A percentile compares a stretch with the other conserved stretches of the same genome.
These are phyloP conservation scores for Hypoxylon rubiginosum DNA, from an alignment of 2,329 filamentous ascomycete species.

Conservation along the genomic window DNA sequence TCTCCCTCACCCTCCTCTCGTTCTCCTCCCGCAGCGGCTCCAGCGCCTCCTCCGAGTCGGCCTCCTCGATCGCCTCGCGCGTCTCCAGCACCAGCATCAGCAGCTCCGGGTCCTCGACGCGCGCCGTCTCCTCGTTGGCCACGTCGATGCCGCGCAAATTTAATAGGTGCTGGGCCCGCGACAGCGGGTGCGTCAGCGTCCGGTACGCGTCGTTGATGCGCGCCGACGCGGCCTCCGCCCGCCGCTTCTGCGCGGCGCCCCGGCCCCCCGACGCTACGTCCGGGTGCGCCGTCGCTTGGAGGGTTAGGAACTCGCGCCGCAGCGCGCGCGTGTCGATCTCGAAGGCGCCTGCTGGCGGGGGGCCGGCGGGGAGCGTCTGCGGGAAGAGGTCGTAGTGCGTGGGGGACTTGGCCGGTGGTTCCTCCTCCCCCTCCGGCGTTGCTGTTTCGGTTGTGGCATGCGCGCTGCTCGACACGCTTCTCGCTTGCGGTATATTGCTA, in stretches of 20 bases:
- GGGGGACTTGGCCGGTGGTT: conserved; percentile 31
- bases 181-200: conserved; percentile 82
- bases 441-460: conserved; percentile 10
- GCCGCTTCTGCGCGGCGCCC: conserved; percentile 61
- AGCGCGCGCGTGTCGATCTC: conserved; percentile 77
- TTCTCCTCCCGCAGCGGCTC: conserved; percentile 73
- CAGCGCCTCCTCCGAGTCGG: conserved; percentile 75
- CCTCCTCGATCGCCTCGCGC: conserved; percentile 80
- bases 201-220: conserved; percentile 93
- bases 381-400: conserved; percentile 94
- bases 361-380: conserved; percentile 78
- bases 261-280: conserved; percentile 68
- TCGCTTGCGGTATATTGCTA: conserved; percentile 8
- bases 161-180: conserved; percentile 90
- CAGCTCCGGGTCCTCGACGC: conserved; percentile 76
- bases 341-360: conserved; percentile 84
- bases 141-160: conserved; percentile 79
- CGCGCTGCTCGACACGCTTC: conserved; percentile 24
- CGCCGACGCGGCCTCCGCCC: conserved; percentile 83
- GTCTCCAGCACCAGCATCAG: conserved; percentile 86
- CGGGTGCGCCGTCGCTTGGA: conserved; percentile 83
- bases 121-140: conserved; percentile 80
- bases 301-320: conserved; percentile 85
- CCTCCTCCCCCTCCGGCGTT: too few relatives aligned
- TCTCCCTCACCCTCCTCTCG: conserved; percentile 72